Evolutionary conservation across 257 asterid genomes (phyloP).

Genomic region (Ajuga chamaepitys): DNA sequence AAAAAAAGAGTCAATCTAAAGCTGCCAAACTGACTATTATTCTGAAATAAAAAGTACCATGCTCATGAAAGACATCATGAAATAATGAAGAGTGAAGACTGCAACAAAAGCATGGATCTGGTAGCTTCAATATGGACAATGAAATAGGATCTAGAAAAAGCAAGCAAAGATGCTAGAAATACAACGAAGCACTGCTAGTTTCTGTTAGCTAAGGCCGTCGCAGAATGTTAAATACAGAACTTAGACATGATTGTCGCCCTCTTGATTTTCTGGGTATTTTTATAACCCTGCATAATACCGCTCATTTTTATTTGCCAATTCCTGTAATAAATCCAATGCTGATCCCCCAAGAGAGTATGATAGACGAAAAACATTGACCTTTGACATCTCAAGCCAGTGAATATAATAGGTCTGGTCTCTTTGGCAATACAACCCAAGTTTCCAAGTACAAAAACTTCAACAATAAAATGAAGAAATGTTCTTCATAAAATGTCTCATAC

Average conservation of each 20-base stretch:
- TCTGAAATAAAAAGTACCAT: not conserved
- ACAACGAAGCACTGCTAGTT: not conserved
- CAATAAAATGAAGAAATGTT: not conserved
- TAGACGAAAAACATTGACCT: not conserved
- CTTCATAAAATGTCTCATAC: not conserved
- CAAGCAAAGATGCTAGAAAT: no score
- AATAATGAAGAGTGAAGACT: not conserved
- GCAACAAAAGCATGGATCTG: not conserved
- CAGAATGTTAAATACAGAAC: not conserved
- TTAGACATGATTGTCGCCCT: not conserved
- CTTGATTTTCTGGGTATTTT: not conserved
- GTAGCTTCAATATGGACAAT: not conserved
- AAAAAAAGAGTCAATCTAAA: not conserved
- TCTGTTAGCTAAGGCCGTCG: not conserved
- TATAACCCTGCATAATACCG: not conserved
- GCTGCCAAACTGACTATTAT: not conserved
- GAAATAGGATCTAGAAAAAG: no score
- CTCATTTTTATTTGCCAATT: not conserved
- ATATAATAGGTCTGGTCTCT: not conserved
- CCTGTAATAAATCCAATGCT: not conserved
- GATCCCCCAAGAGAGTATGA: no score
- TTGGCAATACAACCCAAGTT: not conserved
- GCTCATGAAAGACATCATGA: not conserved
- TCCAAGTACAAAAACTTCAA: not conserved
- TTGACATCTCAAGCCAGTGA: not conserved